Evolutionary conservation across 2,329 filamentous ascomycete species (phyloP).

Genomic region (Calonectria multiphialidica): DNA sequence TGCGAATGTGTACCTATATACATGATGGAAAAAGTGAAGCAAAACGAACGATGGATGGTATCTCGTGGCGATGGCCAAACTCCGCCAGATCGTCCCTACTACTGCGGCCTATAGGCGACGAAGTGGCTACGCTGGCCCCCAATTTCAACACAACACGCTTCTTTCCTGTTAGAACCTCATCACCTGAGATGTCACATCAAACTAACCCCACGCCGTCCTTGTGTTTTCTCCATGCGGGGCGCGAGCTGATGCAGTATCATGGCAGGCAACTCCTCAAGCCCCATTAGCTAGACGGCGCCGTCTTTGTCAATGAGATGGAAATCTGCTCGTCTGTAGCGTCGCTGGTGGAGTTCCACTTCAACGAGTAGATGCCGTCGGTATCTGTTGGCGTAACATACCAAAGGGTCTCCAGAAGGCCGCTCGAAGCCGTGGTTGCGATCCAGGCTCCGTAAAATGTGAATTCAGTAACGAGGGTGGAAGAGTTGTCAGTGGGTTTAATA

Average conservation of each 20-base stretch:
- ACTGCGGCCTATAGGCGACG: neutral
- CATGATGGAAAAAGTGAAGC: neutral
- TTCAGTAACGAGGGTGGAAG: neutral
- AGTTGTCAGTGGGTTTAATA: neutral
- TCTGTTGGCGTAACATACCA: conserved; percentile 13
- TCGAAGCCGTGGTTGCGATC: neutral
- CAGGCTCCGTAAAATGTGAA: conserved; percentile 10
- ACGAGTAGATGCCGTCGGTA: neutral
- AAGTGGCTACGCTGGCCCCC: neutral
- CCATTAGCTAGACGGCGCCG: neutral
- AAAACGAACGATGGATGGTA: neutral
- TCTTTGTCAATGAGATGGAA: neutral
- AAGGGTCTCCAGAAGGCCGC: neutral
- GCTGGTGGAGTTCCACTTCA: conserved; percentile 14
- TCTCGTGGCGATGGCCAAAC: neutral
- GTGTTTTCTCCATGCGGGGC: neutral
- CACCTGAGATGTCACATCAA: neutral
- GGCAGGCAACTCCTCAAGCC: neutral
- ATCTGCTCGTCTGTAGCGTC: conserved; percentile 1
- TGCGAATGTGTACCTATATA: neutral
- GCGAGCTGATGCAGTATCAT: neutral
- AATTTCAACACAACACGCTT: neutral
- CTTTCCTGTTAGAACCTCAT: neutral
- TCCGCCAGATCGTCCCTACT: neutral
- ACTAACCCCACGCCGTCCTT: neutral